Percentiles rank a stretch among this genome's conserved stretches.
phyloP scores from a whole-genome alignment of 176 grass and related monocot species.

The Musa schizocarpa region DNA sequence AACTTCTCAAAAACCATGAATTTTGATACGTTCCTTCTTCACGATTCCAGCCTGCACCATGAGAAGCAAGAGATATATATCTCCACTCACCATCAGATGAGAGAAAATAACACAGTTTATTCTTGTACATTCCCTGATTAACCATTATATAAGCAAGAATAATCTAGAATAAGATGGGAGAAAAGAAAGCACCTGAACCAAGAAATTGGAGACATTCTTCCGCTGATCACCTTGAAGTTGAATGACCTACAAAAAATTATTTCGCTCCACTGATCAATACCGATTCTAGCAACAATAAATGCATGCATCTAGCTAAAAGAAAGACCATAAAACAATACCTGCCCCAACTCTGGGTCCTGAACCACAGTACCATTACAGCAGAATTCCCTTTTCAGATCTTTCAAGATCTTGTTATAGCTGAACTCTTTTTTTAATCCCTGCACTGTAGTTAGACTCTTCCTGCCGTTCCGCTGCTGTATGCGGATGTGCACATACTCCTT shows the following conservation, averaged over 20 bases:
- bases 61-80: too few species aligned
- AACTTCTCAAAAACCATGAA: slow-evolving; percentile 48
- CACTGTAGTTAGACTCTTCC: too few species aligned
- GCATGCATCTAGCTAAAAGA: not conserved
- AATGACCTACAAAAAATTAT: slow-evolving; percentile 29
- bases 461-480: too few species aligned
- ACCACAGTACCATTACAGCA: slow-evolving; percentile 75
- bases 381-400: slow-evolving; percentile 48
- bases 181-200: slow-evolving; percentile 41
- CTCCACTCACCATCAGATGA: not conserved
- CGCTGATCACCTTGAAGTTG: slow-evolving; percentile 67
- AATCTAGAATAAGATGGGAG: not conserved
- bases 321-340: slow-evolving; percentile 11
- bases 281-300: too few species aligned
- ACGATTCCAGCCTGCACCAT: slow-evolving; percentile 45
- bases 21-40: slow-evolving; percentile 64
- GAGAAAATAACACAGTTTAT: not conserved
- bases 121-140: not conserved
- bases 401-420: too few species aligned
- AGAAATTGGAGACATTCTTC: slow-evolving; percentile 61
- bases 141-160: not conserved
- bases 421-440: too few species aligned
- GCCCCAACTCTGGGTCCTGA: slow-evolving; percentile 52
- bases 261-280: too few species aligned
- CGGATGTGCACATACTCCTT: too few species aligned